Evolutionary conservation across 2,329 filamentous ascomycete genomes (phyloP), one percentile per base, ranked within the genome.

Genomic region (Trichophyton rubrum): DNA sequence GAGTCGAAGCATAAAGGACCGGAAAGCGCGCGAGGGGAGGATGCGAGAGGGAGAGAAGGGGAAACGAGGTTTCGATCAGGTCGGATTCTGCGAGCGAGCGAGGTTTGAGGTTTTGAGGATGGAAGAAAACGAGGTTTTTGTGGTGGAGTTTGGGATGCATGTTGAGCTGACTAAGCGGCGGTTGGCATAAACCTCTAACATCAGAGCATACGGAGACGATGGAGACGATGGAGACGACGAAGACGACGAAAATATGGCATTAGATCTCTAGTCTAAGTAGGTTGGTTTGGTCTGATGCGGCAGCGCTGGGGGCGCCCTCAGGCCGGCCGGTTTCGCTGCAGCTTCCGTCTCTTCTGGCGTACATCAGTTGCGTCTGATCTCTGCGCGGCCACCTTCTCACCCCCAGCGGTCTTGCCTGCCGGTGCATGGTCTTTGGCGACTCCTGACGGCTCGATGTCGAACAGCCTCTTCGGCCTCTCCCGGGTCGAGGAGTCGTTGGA

Each of bases 1-100:
- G 38, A 30, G 38, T 38, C 30, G 55, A 59, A 60, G 55, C 40
- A 40, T 20, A 59, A 59, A 38, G 45, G 56, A 22, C 41, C 53
- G 33, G 61, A 61, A 58, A 61, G 47, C 35, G 27, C 49, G 49
- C 49, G 22, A 53, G 22, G 15, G 17, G 43, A 30, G 27, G 24
- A 43, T 43, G 40, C 40, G 15, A n/a, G n/a, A 56, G 51, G 22
- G 24, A 11, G 51, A 35, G 33, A 24, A 56, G 40, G 40, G 40
- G 40, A 43, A 43, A 43, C 40, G 40, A 43, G 40, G 40, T 43
- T 43, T 41, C 30, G 30, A 41, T 57, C 55, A 30, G 11, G 55
- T n/a, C 22, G 22, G 49, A 2, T 53, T 27, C n/a, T 27, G 24
- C 22, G 11, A 40, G 55, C 30, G 55, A 41, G 38, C 53, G 53